phyloP scores from a whole-genome alignment of 2,329 filamentous ascomycete species.

The Fusarium torreyae region DNA sequence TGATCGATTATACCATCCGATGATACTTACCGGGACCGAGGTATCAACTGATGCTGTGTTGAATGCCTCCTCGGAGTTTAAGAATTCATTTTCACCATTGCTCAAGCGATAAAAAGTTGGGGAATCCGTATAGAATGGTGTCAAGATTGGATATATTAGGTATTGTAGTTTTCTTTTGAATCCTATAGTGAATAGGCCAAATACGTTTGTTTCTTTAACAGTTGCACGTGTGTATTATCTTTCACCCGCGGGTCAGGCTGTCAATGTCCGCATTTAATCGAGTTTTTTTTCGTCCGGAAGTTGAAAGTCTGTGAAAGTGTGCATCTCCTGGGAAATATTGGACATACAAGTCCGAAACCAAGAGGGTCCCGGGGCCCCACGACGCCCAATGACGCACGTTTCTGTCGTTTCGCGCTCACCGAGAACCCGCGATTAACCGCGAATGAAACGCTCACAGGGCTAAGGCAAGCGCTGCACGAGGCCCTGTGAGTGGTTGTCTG shows the following conservation, averaged over 20 bases:
- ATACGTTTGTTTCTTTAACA: slow-evolving; percentile 18
- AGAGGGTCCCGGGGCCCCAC: slow-evolving; percentile 22
- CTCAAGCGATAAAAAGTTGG: slow-evolving; percentile 1
- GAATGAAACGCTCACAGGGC: slow-evolving; percentile 30
- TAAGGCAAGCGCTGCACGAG: slow-evolving; percentile 13
- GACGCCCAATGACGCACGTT: slow-evolving; percentile 44
- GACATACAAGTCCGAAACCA: slow-evolving; percentile 37
- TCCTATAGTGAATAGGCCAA: neutral
- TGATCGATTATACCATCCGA: slow-evolving; percentile 24
- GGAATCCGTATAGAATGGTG: neutral
- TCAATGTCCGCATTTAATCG: slow-evolving; percentile 40
- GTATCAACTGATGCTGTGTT: slow-evolving; percentile 20
- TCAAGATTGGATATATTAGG: neutral
- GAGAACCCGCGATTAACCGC: slow-evolving; percentile 51
- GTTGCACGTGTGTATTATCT: neutral
- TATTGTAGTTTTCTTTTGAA: neutral
- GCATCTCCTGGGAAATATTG: slow-evolving; percentile 25
- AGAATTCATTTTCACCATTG: neutral
- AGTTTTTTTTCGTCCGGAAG: slow-evolving; percentile 25
- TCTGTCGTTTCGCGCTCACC: slow-evolving; percentile 42
- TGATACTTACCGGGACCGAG: slow-evolving; percentile 14
- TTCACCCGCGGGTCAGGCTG: slow-evolving; percentile 25
- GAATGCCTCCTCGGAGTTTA: slow-evolving; percentile 25
- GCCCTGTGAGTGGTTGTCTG: slow-evolving; percentile 29
- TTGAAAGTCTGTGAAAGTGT: neutral